phyloP scores from a whole-genome alignment of 106 monocot species.

The Hemerocallis citrina region DNA sequence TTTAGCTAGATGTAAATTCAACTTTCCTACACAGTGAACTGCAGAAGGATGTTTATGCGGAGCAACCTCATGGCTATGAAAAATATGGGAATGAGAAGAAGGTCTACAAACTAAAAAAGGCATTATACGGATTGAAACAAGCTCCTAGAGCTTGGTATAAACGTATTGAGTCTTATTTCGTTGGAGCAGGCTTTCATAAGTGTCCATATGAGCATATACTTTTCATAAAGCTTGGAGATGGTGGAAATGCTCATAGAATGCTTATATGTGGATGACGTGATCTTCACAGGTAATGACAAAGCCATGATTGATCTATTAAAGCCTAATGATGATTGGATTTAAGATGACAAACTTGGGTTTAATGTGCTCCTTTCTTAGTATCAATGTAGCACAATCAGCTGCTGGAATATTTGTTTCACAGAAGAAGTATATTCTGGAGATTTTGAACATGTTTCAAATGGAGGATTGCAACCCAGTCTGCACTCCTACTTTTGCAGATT shows the following conservation, averaged over 20 bases:
- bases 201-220: constrained; percentile 14
- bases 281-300: constrained; percentile 5
- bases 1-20: constrained; percentile 10
- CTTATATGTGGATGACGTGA: constrained; percentile 12
- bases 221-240: constrained; percentile 5
- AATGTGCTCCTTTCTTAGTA: constrained; percentile 4
- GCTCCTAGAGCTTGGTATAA: constrained; percentile 9
- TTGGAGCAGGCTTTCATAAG: not conserved
- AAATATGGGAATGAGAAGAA: not conserved
- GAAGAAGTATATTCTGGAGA: not conserved
- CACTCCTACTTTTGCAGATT: not conserved
- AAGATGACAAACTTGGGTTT: not conserved
- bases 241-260: not conserved
- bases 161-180: constrained; percentile 4
- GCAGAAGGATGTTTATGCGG: not conserved
- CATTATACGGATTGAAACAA: constrained; percentile 10
- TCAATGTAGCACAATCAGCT: not conserved
- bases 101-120: not conserved
- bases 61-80: constrained; percentile 2
- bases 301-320: not conserved
- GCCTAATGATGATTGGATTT: not conserved
- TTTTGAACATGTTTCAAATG: constrained; percentile 3
- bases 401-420: constrained; percentile 5
- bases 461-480: not conserved
- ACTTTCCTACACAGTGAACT: not conserved